Evolutionary conservation across 371 early-diverging fungal genomes (phyloP).

Genomic region (Mucor lusitanicus): DNA sequence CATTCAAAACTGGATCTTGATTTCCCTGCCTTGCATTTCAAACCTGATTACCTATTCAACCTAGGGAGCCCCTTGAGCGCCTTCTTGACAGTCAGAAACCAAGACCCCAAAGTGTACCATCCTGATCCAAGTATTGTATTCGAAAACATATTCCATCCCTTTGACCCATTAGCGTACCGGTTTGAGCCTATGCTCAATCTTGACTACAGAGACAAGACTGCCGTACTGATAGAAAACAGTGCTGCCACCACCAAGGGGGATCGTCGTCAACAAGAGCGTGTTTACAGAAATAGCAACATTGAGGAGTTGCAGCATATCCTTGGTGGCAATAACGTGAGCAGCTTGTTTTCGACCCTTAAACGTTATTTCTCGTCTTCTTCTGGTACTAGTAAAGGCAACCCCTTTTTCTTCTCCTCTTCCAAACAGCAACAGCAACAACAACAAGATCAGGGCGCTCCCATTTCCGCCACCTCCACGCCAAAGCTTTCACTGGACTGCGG

Average conservation of each 20-base stretch:
- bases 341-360: conserved; percentile 6
- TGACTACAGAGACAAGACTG: conserved; percentile 39
- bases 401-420: conserved; percentile 8
- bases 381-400: background rate
- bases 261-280: background rate
- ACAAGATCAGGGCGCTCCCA: conserved; percentile 15
- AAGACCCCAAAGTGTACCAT: conserved; percentile 48
- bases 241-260: background rate
- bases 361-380: conserved; percentile 9
- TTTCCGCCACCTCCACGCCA: conserved; percentile 21
- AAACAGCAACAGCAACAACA: conserved; percentile 19
- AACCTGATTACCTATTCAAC: conserved; percentile 56
- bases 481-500: background rate
- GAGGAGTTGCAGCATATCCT: background rate
- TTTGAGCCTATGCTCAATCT: conserved; percentile 43
- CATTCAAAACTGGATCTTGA: conserved; percentile 39
- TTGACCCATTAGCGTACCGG: conserved; percentile 63
- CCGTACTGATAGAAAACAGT: conserved; percentile 37
- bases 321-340: background rate
- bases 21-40: conserved; percentile 54
- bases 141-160: conserved; percentile 69
- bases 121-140: conserved; percentile 53
- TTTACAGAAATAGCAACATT: background rate
- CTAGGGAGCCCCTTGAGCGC: conserved; percentile 69
- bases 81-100: conserved; percentile 63